Evolutionary conservation across 2,329 filamentous ascomycete genomes (phyloP).

Genomic region (Phaeosphaeria sp.): DNA sequence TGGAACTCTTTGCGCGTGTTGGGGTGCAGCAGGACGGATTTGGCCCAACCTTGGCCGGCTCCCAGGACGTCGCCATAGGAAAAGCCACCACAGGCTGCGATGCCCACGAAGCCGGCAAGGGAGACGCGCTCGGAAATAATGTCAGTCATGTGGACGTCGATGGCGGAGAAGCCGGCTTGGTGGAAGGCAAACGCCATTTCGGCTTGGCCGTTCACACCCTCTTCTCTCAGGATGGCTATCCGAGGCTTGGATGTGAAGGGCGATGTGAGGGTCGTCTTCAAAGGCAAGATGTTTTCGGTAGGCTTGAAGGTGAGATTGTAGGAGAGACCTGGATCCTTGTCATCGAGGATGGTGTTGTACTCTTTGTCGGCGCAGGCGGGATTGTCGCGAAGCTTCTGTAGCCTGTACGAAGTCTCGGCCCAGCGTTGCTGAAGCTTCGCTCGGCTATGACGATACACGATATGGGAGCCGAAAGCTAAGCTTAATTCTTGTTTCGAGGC

Average conservation of each 20-base stretch:
- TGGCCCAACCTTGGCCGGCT: constrained; percentile 96
- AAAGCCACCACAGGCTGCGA: constrained; percentile 96
- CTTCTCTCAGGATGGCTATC: constrained; percentile 92
- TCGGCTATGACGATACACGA: constrained; percentile 74
- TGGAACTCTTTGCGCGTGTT: constrained; percentile 79
- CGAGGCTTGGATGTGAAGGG: constrained; percentile 70
- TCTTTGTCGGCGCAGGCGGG: constrained; percentile 85
- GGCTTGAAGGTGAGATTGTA: constrained; percentile 85
- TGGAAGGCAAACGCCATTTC: constrained; percentile 98
- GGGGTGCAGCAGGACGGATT: constrained; percentile 85
- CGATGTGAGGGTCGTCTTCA: constrained; percentile 68
- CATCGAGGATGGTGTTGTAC: constrained; percentile 75
- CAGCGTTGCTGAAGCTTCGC: constrained; percentile 83
- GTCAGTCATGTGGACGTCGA: constrained; percentile 98
- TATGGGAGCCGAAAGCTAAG: constrained; percentile 73
- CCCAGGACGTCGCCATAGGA: constrained; percentile 92
- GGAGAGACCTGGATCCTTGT: constrained; percentile 79
- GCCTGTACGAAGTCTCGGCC: constrained; percentile 85
- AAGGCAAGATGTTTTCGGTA: constrained; percentile 75
- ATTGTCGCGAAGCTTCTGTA: constrained; percentile 92
- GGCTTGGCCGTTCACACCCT: constrained; percentile 94
- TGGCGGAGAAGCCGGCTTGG: constrained; percentile 85
- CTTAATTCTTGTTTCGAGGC: constrained; percentile 76
- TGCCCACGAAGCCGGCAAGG: constrained; percentile 81
- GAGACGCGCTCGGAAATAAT: constrained; percentile 79